phyloP scores from a whole-genome alignment of 2,329 filamentous ascomycete genomes.

The Dactylella cylindrospora region DNA sequence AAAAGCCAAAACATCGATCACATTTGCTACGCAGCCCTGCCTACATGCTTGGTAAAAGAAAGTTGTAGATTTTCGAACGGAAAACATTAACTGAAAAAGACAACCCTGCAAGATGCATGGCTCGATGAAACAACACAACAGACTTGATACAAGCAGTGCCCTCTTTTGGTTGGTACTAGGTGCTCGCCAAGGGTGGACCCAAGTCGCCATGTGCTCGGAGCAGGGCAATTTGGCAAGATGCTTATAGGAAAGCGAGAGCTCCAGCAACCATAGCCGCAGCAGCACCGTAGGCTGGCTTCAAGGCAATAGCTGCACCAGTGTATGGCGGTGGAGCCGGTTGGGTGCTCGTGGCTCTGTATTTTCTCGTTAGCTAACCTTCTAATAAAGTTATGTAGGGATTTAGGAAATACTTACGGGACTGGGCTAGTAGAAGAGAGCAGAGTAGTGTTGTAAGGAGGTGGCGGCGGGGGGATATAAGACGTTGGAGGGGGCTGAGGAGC shows the following conservation, averaged over 20 bases:
- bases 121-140: no score
- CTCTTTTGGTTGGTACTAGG: no score
- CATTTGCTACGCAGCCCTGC: no score
- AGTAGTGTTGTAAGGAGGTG: slow-evolving; percentile 15
- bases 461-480: background rate
- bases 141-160: no score
- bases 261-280: slow-evolving; percentile 15
- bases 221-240: no score
- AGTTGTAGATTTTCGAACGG: no score
- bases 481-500: slow-evolving; percentile 5
- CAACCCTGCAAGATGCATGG: no score
- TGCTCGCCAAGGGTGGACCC: no score
- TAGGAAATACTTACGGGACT: slow-evolving; percentile 31
- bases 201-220: no score
- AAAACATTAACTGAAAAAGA: no score
- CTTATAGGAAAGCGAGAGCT: slow-evolving; percentile 6
- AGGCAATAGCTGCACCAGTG: slow-evolving; percentile 33
- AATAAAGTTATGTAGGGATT: background rate
- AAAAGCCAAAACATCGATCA: no score
- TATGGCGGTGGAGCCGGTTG: slow-evolving; percentile 24
- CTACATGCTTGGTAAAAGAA: no score
- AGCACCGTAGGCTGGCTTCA: slow-evolving; percentile 23
- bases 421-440: slow-evolving; percentile 14
- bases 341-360: slow-evolving; percentile 4
- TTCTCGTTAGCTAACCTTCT: background rate